These are phyloP conservation scores for Citrus mangshanensis DNA, from an alignment of 345 rosid species.

Conservation along the genomic window DNA sequence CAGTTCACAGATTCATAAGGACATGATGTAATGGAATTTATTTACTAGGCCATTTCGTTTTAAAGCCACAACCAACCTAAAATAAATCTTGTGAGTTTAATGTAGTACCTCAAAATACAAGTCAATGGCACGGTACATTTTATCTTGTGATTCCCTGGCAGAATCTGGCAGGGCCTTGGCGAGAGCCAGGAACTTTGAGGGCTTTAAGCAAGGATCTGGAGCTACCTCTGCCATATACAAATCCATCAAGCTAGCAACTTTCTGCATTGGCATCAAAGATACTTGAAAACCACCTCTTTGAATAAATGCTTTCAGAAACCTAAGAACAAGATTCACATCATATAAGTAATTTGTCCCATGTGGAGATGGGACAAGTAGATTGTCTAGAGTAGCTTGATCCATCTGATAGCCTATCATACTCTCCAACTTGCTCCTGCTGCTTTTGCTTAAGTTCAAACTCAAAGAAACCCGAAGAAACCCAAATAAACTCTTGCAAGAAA, in stretches of 20 bases:
- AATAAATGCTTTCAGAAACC: constrained; percentile 63
- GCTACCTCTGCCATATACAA: constrained; percentile 85
- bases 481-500: constrained; percentile 71
- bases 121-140: constrained; percentile 66
- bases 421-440: constrained; percentile 61
- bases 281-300: constrained; percentile 26
- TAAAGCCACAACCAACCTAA: neutral
- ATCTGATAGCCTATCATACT: constrained; percentile 72
- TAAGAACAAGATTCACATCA: constrained; percentile 69
- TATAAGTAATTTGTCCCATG: constrained; percentile 48
- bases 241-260: constrained; percentile 73
- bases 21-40: neutral
- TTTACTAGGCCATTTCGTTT: neutral
- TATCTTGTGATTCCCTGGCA: constrained; percentile 63
- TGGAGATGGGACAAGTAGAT: constrained; percentile 81
- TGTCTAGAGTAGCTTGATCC: constrained; percentile 79
- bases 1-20: neutral
- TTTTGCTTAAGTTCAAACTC: constrained; percentile 46
- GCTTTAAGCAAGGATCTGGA: constrained; percentile 75
- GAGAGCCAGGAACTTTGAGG: constrained; percentile 68
- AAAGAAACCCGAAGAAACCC: constrained; percentile 56
- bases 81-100: constrained; percentile 4
- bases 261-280: constrained; percentile 35
- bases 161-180: constrained; percentile 59
- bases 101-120: constrained; percentile 73